Base-by-base conservation (phyloP, 176 grass and related monocot species). In the Avena eriantha region DNA sequence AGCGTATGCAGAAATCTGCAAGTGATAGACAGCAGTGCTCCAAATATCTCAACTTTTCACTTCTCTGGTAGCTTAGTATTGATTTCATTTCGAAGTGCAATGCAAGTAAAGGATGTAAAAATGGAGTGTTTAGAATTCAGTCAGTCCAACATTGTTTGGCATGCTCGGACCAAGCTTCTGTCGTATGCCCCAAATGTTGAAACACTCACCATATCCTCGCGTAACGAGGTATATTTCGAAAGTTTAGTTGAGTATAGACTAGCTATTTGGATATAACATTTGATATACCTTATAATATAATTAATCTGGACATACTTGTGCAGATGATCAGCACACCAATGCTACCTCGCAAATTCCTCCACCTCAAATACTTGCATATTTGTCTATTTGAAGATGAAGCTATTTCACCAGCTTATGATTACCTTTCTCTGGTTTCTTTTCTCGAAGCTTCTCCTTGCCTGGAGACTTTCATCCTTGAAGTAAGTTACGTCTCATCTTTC, bases 371-470 rank as follows among this genome's bases (percentile, higher is more conserved):
- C 59, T 54, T 85, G 73, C 16, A 39, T 57, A 77, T 51, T 65
- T n/a, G 1, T 71, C 68, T 71, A 11, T 11, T 43, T 71, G 18
- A 36, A 45, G 68, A n/a, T 71, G 36, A 71, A 45, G 68, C 36
- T 71, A 45, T 71, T 22, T 71, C 36, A 43, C 55, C 69, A 60
- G 55, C 4, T 18, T 65, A 76, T 51, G 82, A 84, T 76, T 84
- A 23, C 31, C 73, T 84, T 46, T 84, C 43, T 51, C 71, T 76
- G 10, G 82, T 31, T 35, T 84, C 70, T 49, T 84, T 76, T 76
- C 24, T 84, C 65, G 71, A 84, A 16, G 57, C 72, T 66, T 65
- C 83, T 39, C 72, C 72, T 65, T 76, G 45, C 71, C n/a, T 84
- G 19, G 71, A 51, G 29, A 77, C 69, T 12, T 72, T 72, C 69